These are phyloP conservation scores for Austroboletus niveus DNA, from an alignment of 1,284 basidiomycete species.

Conservation along the genomic window DNA sequence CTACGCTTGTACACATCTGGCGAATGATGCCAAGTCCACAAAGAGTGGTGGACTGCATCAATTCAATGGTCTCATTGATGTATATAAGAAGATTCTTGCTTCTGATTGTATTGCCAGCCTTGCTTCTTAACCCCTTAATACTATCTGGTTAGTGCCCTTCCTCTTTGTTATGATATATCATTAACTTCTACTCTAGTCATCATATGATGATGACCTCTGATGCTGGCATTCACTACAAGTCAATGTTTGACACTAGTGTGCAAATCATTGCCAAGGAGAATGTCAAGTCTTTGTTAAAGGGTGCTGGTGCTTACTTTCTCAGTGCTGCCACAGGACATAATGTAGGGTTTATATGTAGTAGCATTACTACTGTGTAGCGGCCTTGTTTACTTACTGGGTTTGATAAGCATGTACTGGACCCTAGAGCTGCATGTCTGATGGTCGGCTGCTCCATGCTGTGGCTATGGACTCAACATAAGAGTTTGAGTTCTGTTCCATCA, in stretches of 20 bases:
- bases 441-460: too few species aligned
- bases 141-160: too few species aligned
- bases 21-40: conserved; percentile 93
- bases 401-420: too few species aligned
- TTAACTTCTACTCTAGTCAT: conserved; percentile 53
- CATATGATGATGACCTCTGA: conserved; percentile 96
- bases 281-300: conserved; percentile 87
- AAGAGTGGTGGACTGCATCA: conserved; percentile 90
- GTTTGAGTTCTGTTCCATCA: too few species aligned
- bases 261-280: conserved; percentile 92
- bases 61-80: conserved; percentile 94
- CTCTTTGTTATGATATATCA: too few species aligned
- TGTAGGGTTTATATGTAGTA: too few species aligned
- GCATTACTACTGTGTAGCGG: too few species aligned
- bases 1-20: conserved; percentile 96
- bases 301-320: conserved; percentile 85
- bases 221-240: conserved; percentile 84
- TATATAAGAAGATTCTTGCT: conserved; percentile 91
- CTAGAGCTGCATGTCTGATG: too few species aligned
- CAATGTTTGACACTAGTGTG: conserved; percentile 83
- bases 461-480: too few species aligned
- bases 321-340: conserved; percentile 85
- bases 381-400: too few species aligned
- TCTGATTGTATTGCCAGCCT: conserved; percentile 87
- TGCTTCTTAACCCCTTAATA: not conserved